Conservation (phyloP, 306 rosid species). For the Prunus campanulata region DNA sequence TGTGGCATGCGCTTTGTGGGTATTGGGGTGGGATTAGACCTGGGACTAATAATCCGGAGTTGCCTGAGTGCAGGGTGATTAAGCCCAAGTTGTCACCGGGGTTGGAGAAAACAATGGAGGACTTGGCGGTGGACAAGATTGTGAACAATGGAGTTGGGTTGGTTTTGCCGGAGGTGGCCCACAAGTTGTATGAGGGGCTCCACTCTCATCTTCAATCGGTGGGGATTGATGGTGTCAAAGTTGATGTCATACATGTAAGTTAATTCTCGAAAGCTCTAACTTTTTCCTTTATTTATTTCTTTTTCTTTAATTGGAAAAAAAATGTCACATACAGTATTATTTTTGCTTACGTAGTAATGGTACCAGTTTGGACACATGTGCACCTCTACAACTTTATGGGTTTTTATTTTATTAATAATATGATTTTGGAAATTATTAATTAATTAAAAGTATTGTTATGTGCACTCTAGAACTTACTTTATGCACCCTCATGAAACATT, state of each 20-base stretch:
- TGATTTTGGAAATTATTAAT: too few species aligned
- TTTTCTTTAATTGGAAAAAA: too few species aligned
- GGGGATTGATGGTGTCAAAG: constrained; percentile 73
- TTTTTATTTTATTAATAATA: too few species aligned
- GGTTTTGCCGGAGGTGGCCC: constrained; percentile 47
- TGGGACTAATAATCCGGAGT: constrained; percentile 9
- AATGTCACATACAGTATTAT: background rate
- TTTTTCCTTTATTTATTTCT: background rate
- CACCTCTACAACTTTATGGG: too few species aligned
- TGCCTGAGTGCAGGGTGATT: constrained; percentile 49
- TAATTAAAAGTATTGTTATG: too few species aligned
- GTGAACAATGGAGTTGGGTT: constrained; percentile 52
- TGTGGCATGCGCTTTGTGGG: constrained; percentile 78
- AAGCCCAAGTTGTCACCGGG: constrained; percentile 38
- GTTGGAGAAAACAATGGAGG: constrained; percentile 48
- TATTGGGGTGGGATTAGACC: constrained; percentile 79
- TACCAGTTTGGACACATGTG: too few species aligned
- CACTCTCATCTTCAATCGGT: constrained; percentile 49
- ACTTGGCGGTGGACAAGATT: constrained; percentile 59
- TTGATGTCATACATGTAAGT: constrained; percentile 69
- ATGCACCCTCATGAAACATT: background rate
- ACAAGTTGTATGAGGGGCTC: constrained; percentile 50
- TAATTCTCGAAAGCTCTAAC: too few species aligned
- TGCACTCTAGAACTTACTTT: too few species aligned
- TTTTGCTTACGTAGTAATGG: too few species aligned